Base-by-base conservation (phyloP, 2,329 filamentous ascomycete species). In the Ceratocystis albifundus region DNA sequence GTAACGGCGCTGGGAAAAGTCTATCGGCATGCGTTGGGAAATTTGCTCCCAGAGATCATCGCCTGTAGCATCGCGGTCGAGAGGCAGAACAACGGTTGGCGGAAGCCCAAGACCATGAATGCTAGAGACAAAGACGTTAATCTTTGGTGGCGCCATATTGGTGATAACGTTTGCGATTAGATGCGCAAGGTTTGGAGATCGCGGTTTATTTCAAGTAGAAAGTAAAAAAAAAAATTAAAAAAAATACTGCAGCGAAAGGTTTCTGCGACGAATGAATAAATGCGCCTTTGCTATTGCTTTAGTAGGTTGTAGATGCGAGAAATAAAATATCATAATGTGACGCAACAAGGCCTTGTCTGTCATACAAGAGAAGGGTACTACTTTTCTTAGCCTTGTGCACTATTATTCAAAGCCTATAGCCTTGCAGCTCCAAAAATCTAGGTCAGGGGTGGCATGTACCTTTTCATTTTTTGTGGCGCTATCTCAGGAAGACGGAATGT, bases 51-150 rank as follows among this genome's bases (percentile, higher is more conserved):
- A 84, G 20, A 97, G 80, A 70, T 90, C 82, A 66, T 82, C 79
- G 71, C 92, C 78, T 12, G 85, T 83, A 6, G 87, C 84, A 41
- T 84, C 80, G 30, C 83, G 77, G 7, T 84, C 79, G 25, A 95
- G 77, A 0, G 89, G 86, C n/a, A 96, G 80, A 3, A 88, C 85
- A 44, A 96, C 80, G 0, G 91, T 95, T n/a, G 88, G 79, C 1
- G 93, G 91, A 5, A 96, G 82, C 61, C 87, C 86, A 20, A 96
- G 82, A 69, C 93, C 93, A 6, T 87, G 82, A 72, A 97, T 93
- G 69, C 88, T 90, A 71, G 90, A 87, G 69, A 99, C 80, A 68
- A 97, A 84, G 69, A 97, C 80, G 76, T 96, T 96, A 73, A 96
- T 78, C 48, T 78, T 83, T 69, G 74, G 75, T 1, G 80, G 72